Base-by-base conservation (phyloP, 257 asterid genomes). In the Penstemon eatonii region DNA sequence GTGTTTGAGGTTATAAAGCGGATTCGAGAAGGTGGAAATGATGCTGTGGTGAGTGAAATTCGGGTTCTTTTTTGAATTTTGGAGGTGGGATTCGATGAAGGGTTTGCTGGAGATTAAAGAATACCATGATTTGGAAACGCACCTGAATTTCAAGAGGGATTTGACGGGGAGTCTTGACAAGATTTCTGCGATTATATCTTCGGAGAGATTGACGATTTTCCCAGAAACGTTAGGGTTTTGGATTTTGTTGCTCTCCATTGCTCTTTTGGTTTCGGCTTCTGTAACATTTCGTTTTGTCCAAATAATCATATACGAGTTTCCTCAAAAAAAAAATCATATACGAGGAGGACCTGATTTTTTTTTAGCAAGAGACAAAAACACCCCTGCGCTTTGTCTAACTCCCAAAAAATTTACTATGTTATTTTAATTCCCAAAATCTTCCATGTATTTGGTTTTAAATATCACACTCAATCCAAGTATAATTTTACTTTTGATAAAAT, bases 111-210 rank as follows among this genome's bases (percentile, higher is more conserved):
- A 69, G 53, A 81, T 75, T 56, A 75, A 42, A 33, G 74, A 57
- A 11, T 60, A 18, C 86, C 86, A 78, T 69, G 78, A 78, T 59
- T 76, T 76, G 0, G 80, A 78, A 52, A 81, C 86, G 71, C 67
- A 70, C 63, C 70, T 79, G 78, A 81, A 81, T 56, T 43, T 70
- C 46, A 69, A 46, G 36, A 78, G 86, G 58, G 79, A 71, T 56
- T 61, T 72, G 62, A 78, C 75, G 15, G 86, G 86, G 39, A 75
- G 76, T 36, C 81, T 50, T 12, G 75, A 61, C 6, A 78, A 68
- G 66, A 81, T 81, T 6, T 78, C 86, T 59, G 46, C 70, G 65
- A 78, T 56, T 69, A 81, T 65, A 33, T 81, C 83, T 44, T 50
- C 55, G 1, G 79, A 80, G 15, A 78, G 51, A 25, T 1, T 69